These are phyloP conservation scores for Hibiscus mutabilis DNA, from an alignment of 345 rosid species.

Conservation along the genomic window DNA sequence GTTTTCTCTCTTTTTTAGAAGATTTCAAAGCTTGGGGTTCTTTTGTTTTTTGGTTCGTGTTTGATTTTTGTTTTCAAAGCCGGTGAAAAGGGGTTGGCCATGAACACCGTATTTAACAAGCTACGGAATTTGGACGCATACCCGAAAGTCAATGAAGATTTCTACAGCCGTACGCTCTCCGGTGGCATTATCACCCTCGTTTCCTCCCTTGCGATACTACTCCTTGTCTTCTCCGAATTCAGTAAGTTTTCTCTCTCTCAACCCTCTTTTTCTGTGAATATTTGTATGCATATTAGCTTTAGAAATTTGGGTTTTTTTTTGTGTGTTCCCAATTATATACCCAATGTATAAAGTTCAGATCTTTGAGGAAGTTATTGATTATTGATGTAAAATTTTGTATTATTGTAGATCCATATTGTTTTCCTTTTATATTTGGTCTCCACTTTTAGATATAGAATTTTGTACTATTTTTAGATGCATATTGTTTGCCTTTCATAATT, in stretches of 20 bases:
- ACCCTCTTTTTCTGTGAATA: not conserved
- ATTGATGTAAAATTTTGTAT: not conserved
- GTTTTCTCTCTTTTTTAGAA: not conserved
- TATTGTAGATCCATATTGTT: not conserved
- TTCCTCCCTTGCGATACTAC: constrained; percentile 50
- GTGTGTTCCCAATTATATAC: not conserved
- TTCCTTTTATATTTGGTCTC: no score
- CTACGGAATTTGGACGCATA: constrained; percentile 73
- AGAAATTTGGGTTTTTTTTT: not conserved
- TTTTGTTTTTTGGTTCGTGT: not conserved
- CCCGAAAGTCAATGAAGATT: constrained; percentile 88
- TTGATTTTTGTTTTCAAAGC: not conserved
- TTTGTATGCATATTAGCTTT: not conserved
- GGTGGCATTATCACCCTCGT: constrained; percentile 80
- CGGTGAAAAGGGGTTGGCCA: constrained; percentile 14
- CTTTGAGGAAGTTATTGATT: not conserved
- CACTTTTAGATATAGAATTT: not conserved
- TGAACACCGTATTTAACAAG: constrained; percentile 32
- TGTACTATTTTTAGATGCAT: not conserved
- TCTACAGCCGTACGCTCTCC: constrained; percentile 74
- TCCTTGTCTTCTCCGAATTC: constrained; percentile 79
- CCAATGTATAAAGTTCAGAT: not conserved
- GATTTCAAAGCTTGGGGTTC: not conserved
- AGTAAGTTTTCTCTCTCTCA: constrained; percentile 24
- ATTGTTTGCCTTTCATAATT: not conserved